Evolutionary conservation across 129 eudicot species (phyloP).

Genomic region (Escallonia rubra): DNA sequence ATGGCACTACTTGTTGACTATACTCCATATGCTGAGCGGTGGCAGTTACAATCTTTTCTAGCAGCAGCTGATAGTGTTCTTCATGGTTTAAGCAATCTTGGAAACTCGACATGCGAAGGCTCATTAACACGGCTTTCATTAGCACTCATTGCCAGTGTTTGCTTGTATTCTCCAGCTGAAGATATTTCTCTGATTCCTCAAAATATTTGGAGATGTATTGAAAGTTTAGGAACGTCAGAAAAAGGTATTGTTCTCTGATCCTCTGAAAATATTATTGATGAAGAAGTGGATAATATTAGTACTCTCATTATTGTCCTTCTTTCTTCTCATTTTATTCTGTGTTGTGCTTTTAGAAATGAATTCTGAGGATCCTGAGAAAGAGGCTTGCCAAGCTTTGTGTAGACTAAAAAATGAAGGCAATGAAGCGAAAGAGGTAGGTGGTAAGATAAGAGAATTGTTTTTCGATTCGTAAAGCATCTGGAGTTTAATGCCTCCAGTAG

Average conservation of each 20-base stretch:
- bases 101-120: constrained; percentile 59
- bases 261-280: no score
- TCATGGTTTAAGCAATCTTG: constrained; percentile 54
- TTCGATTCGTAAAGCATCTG: no score
- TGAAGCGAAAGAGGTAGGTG: constrained; percentile 72
- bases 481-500: no score
- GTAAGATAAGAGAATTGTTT: neutral
- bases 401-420: constrained; percentile 62
- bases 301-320: neutral
- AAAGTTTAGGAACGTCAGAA: constrained; percentile 57
- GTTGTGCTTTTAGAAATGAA: constrained; percentile 34
- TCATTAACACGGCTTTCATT: constrained; percentile 58
- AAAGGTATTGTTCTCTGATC: constrained; percentile 31
- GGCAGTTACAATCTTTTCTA: constrained; percentile 63
- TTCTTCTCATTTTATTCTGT: constrained; percentile 1
- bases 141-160: constrained; percentile 62
- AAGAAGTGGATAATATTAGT: no score
- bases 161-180: constrained; percentile 81
- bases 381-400: constrained; percentile 66
- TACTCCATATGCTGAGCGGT: constrained; percentile 63
- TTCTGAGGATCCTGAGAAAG: constrained; percentile 50
- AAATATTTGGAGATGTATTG: constrained; percentile 72
- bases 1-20: constrained; percentile 57
- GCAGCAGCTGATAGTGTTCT: constrained; percentile 66
- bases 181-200: constrained; percentile 71